phyloP scores from a whole-genome alignment of 2,329 filamentous ascomycete genomes.

The Alternaria sp. region DNA sequence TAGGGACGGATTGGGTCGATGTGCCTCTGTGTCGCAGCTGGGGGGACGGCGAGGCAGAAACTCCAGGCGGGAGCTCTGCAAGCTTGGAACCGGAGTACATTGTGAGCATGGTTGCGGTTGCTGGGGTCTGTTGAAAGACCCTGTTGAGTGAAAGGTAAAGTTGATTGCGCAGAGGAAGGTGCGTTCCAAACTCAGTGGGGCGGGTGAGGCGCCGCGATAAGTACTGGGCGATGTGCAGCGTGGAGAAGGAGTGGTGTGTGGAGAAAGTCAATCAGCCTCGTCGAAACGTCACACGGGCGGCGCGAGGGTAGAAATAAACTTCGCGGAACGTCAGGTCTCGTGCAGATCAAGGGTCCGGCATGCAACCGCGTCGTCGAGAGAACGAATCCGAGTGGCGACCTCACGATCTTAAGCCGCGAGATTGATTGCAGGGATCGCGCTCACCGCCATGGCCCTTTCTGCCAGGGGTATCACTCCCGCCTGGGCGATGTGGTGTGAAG shows the following conservation, averaged over 20 bases:
- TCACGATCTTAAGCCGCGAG: slow-evolving; percentile 33
- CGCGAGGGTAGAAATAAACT: slow-evolving; percentile 1
- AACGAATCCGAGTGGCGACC: slow-evolving; percentile 24
- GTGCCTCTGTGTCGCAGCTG: slow-evolving; percentile 19
- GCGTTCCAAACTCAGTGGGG: background rate
- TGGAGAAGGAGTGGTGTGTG: background rate
- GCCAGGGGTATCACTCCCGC: slow-evolving; percentile 26
- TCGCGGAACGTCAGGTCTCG: background rate
- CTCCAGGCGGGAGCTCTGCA: slow-evolving; percentile 31
- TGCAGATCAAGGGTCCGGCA: slow-evolving; percentile 9
- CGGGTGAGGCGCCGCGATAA: background rate
- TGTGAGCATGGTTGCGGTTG: slow-evolving; percentile 29
- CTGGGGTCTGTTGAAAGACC: slow-evolving; percentile 20
- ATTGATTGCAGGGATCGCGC: slow-evolving; percentile 17
- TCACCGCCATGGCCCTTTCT: slow-evolving; percentile 20
- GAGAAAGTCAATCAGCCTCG: background rate
- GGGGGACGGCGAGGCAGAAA: slow-evolving; percentile 17
- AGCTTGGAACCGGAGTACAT: slow-evolving; percentile 33
- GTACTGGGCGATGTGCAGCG: background rate
- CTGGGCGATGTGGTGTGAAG: slow-evolving; percentile 35
- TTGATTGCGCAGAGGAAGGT: background rate
- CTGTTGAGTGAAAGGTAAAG: background rate
- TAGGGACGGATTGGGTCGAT: slow-evolving; percentile 17
- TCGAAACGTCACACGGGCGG: slow-evolving; percentile 13
- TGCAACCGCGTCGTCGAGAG: background rate